phyloP scores from a whole-genome alignment of 805 yeast species.

The Candida maltosa region DNA sequence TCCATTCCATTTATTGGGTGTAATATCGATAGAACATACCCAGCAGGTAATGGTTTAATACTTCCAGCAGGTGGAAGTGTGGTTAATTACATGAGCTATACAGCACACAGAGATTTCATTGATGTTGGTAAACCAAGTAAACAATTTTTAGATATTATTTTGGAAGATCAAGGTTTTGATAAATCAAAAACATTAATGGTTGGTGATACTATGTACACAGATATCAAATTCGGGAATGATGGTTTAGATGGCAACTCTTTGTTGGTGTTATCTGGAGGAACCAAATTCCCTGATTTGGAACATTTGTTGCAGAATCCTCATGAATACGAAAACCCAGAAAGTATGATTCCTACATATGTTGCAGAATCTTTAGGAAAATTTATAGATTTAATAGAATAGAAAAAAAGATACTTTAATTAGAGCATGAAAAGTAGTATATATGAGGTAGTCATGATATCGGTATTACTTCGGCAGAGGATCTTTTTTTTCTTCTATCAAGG shows the following conservation, averaged over 20 bases:
- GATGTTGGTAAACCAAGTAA: conserved; percentile 39
- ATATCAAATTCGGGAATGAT: conserved; percentile 41
- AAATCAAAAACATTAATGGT: conserved; percentile 31
- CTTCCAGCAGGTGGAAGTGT: conserved; percentile 42
- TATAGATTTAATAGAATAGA: conserved; percentile 10
- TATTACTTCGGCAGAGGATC: no score
- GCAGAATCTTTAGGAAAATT: conserved; percentile 32
- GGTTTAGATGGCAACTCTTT: conserved; percentile 33
- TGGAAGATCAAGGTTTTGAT: conserved; percentile 24
- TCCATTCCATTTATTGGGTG: conserved; percentile 36
- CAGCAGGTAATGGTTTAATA: conserved; percentile 34
- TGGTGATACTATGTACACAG: conserved; percentile 41
- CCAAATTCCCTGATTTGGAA: conserved; percentile 22
- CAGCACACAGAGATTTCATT: conserved; percentile 28
- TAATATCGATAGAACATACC: conserved; percentile 39
- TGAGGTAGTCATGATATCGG: not conserved
- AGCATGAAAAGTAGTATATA: not conserved
- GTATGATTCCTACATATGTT: conserved; percentile 24
- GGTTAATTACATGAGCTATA: conserved; percentile 35
- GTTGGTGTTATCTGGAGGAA: conserved; percentile 37
- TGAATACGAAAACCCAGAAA: conserved; percentile 9
- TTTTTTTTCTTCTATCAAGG: no score
- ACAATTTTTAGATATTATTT: conserved; percentile 25
- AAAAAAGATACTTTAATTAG: no score
- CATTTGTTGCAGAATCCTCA: conserved; percentile 8